phyloP scores from a whole-genome alignment of 75 land plant genomes.

The Selaginella tamariscina region DNA sequence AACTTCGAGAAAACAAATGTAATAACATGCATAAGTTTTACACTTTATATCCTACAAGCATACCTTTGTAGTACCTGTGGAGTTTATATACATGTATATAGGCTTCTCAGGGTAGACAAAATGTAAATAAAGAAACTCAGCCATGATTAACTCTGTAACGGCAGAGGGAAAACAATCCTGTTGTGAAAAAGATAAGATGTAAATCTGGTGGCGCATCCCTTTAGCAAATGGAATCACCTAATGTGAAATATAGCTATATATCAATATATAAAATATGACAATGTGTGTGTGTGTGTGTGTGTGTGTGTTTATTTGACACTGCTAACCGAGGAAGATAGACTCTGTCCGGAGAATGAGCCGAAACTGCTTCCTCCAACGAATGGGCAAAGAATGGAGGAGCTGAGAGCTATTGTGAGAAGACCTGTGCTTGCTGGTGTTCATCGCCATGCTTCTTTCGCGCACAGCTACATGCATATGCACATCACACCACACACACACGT shows the following conservation, averaged over 20 bases:
- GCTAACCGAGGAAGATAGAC: slow-evolving; percentile 14
- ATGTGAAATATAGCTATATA: not conserved
- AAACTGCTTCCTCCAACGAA: slow-evolving; percentile 13
- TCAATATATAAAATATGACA: not conserved
- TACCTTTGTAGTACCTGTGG: slow-evolving; percentile 89
- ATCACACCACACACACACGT: too few species aligned
- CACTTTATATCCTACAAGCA: not conserved
- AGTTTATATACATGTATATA: slow-evolving; percentile 78
- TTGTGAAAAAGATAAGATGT: slow-evolving; percentile 78
- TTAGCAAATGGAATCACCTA: slow-evolving; percentile 78
- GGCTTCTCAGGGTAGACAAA: slow-evolving; percentile 66
- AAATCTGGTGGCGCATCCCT: slow-evolving; percentile 92
- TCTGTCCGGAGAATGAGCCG: slow-evolving; percentile 18
- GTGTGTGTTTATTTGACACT: too few species aligned
- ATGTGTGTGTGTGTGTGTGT: too few species aligned
- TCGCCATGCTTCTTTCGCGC: too few species aligned
- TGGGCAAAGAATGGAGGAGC: slow-evolving; percentile 9
- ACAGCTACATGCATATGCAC: too few species aligned
- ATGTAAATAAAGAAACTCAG: slow-evolving; percentile 76
- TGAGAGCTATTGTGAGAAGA: too few species aligned
- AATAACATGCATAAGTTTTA: too few species aligned
- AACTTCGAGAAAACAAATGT: slow-evolving; percentile 38
- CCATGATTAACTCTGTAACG: slow-evolving; percentile 78
- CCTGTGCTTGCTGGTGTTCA: too few species aligned
- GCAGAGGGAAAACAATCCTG: too few species aligned